A percentile compares a stretch with the other conserved stretches of the same genome.
Conservation (phyloP, 768 basidiomycete species). For the Thelephora ganbajun region DNA sequence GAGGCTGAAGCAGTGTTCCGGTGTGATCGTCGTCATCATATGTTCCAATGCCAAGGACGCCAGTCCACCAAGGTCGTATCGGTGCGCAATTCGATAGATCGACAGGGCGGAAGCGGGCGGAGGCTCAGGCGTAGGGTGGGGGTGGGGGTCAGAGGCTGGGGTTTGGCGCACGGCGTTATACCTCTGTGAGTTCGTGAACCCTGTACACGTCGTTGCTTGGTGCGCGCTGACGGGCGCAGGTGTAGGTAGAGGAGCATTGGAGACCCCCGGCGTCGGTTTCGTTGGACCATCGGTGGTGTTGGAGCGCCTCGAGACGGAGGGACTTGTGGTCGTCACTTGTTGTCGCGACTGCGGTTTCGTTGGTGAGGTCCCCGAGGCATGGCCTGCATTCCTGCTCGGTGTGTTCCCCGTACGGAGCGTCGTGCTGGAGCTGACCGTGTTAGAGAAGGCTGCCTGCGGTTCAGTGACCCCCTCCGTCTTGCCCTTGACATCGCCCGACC, state of each 20-base stretch:
- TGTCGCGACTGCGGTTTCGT: background rate
- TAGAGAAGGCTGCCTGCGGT: background rate
- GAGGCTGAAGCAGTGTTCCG: slow-evolving; percentile 50
- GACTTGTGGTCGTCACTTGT: slow-evolving; percentile 3
- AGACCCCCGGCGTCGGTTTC: slow-evolving; percentile 10
- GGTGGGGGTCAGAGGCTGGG: slow-evolving; percentile 43
- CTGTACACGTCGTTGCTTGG: background rate
- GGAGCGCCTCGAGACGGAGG: slow-evolving; percentile 10
- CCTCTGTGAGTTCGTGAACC: background rate
- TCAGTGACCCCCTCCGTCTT: slow-evolving; percentile 2
- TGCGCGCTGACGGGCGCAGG: slow-evolving; percentile 28
- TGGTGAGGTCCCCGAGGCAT: background rate
- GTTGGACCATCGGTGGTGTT: slow-evolving; percentile 1
- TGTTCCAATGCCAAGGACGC: slow-evolving; percentile 58
- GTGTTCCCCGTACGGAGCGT: background rate
- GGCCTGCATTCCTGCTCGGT: background rate
- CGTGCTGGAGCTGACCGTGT: slow-evolving; percentile 1
- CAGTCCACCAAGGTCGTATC: slow-evolving; percentile 55
- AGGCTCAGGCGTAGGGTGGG: slow-evolving; percentile 51
- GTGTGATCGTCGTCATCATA: slow-evolving; percentile 55
- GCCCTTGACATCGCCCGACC: slow-evolving; percentile 8
- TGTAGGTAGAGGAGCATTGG: slow-evolving; percentile 20
- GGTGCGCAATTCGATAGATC: slow-evolving; percentile 66
- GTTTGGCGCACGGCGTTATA: slow-evolving; percentile 17
- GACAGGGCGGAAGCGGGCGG: slow-evolving; percentile 58